A percentile compares a stretch with the other conserved stretches of the same genome.
Conservation (phyloP, 257 asterid species). For the Lantana camara region DNA sequence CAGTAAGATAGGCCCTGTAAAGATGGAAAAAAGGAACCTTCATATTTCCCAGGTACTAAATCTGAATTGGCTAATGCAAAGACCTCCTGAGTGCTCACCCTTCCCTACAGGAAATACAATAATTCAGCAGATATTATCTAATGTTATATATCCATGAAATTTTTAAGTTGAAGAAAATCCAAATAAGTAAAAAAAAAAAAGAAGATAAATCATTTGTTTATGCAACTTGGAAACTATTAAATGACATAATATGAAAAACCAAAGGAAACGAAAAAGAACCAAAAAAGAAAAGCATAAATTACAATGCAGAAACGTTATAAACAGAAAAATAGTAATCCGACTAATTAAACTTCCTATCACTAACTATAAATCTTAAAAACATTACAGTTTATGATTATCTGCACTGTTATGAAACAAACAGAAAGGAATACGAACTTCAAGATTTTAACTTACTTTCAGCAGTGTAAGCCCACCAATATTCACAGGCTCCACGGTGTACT, state of each 20-base stretch:
- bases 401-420: neutral
- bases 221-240: slow-evolving; percentile 4
- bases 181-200: too few species aligned
- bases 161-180: neutral
- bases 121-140: neutral
- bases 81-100: slow-evolving; percentile 89
- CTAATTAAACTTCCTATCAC: too few species aligned
- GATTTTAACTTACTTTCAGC: slow-evolving; percentile 56
- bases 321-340: neutral
- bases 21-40: slow-evolving; percentile 52
- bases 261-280: neutral
- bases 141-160: neutral
- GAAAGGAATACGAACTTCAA: neutral
- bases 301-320: too few species aligned
- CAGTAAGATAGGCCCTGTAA: neutral
- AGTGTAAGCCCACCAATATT: slow-evolving; percentile 67
- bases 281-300: neutral
- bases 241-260: neutral
- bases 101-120: slow-evolving; percentile 60
- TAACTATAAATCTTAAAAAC: neutral
- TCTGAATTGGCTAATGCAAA: slow-evolving; percentile 80
- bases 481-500: slow-evolving; percentile 65
- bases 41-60: slow-evolving; percentile 95
- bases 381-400: neutral
- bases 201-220: too few species aligned